These are phyloP conservation scores for Fraxinus albicans DNA, from an alignment of 305 asterid genomes.

Conservation along the genomic window DNA sequence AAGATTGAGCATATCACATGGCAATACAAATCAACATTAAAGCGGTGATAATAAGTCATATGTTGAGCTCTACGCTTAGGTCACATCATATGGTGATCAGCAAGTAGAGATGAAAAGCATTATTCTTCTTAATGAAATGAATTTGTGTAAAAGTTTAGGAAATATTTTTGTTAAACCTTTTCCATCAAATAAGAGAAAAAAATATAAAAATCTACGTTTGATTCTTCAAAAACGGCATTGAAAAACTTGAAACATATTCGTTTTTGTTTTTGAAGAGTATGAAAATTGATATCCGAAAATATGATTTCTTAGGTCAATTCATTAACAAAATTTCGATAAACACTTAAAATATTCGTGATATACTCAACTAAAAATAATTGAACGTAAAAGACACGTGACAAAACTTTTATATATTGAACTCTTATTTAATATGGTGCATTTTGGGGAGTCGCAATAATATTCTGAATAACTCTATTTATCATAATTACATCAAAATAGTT, in stretches of 20 bases:
- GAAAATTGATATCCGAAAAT: not conserved
- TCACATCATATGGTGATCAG: no score
- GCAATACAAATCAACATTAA: no score
- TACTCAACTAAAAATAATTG: not conserved
- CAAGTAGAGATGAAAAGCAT: no score
- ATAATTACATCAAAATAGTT: not conserved
- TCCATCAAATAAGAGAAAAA: not conserved
- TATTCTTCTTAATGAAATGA: no score
- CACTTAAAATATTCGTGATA: not conserved
- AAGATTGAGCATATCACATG: no score
- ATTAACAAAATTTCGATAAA: not conserved
- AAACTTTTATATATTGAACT: not conserved
- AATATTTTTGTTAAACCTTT: not conserved
- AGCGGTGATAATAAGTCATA: no score
- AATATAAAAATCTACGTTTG: no score
- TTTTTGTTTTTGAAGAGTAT: not conserved
- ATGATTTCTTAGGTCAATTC: not conserved
- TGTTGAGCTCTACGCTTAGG: no score
- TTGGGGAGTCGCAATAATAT: not conserved
- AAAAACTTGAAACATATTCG: not conserved
- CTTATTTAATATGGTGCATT: not conserved
- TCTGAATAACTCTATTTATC: not conserved
- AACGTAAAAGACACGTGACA: not conserved
- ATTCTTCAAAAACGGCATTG: not conserved
- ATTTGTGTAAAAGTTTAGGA: not conserved